A percentile compares a stretch with the other conserved stretches of the same genome.
phyloP scores from a whole-genome alignment of 1,284 basidiomycete genomes.

The Takashimella tepidaria region DNA sequence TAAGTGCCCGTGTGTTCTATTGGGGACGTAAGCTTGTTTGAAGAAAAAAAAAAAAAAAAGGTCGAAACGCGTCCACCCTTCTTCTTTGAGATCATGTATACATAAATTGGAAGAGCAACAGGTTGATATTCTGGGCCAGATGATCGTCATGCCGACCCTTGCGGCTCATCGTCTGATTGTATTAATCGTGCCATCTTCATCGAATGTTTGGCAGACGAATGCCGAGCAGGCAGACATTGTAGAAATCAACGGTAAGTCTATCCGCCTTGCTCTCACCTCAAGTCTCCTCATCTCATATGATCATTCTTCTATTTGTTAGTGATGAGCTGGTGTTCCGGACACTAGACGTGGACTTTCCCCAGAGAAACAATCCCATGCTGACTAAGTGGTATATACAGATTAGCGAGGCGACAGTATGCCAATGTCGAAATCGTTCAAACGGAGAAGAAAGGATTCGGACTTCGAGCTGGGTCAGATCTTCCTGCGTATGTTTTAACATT shows the following conservation, averaged over 20 bases:
- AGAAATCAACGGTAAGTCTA: conserved; percentile 80
- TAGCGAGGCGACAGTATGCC: conserved; percentile 80
- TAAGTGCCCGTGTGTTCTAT: conserved; percentile 53
- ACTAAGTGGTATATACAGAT: conserved; percentile 56
- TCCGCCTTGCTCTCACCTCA: too few relatives aligned
- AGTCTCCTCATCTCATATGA: not conserved
- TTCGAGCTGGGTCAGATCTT: conserved; percentile 70
- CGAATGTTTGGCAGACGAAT: conserved; percentile 84
- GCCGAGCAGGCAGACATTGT: conserved; percentile 74
- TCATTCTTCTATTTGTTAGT: not conserved
- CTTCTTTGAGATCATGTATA: too few relatives aligned
- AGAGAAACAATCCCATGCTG: not conserved
- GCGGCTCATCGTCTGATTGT: conserved; percentile 85
- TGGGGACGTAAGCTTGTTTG: too few relatives aligned
- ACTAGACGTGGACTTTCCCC: not conserved
- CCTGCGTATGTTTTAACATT: conserved; percentile 58
- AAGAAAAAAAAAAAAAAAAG: too few relatives aligned
- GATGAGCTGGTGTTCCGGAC: too few relatives aligned
- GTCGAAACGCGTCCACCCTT: too few relatives aligned
- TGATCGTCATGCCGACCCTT: conserved; percentile 62
- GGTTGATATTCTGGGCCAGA: conserved; percentile 24
- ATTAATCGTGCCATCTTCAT: conserved; percentile 98
- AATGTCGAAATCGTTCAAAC: conserved; percentile 86
- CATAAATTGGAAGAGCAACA: not conserved
- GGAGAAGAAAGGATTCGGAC: conserved; percentile 91